These are phyloP conservation scores for Porcisia hertigi DNA, from an alignment of 208 protist genomes.

Conservation along the genomic window DNA sequence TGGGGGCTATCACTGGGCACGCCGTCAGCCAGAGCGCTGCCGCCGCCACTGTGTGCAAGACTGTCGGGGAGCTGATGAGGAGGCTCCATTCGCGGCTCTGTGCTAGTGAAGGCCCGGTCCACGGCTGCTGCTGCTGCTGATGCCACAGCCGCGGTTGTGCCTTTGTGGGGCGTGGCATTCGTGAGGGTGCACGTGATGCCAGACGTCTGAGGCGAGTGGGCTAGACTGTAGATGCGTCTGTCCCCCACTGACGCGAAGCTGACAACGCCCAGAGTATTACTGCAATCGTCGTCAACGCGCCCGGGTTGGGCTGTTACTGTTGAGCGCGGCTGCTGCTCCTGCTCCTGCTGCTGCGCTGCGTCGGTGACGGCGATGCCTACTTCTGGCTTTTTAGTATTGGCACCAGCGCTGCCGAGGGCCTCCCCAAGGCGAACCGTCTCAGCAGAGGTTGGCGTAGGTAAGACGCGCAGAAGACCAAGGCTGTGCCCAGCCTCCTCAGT, in stretches of 20 bases:
- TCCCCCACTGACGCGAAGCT: conserved; percentile 19
- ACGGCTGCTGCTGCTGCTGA: neutral
- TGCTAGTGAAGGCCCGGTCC: conserved; percentile 30
- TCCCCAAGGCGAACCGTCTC: neutral
- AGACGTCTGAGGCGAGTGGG: conserved; percentile 11
- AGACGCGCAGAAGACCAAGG: neutral
- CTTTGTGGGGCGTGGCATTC: neutral
- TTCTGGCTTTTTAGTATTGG: neutral
- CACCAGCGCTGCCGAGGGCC: neutral
- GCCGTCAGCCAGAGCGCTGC: neutral
- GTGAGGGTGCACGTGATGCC: neutral
- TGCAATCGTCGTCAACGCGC: neutral
- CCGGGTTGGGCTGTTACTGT: neutral
- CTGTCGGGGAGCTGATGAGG: conserved; percentile 10
- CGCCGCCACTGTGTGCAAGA: neutral
- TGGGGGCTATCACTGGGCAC: neutral
- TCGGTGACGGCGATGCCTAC: neutral
- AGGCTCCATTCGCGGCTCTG: conserved; percentile 20
- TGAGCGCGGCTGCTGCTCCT: neutral
- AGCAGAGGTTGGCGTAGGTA: neutral
- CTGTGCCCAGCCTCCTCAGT: neutral
- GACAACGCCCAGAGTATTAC: neutral
- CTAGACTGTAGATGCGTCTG: conserved; percentile 26
- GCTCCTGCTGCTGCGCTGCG: neutral
- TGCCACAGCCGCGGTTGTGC: neutral